Base-by-base conservation (phyloP, 1,284 basidiomycete genomes). In the Rhizoctonia solani region DNA sequence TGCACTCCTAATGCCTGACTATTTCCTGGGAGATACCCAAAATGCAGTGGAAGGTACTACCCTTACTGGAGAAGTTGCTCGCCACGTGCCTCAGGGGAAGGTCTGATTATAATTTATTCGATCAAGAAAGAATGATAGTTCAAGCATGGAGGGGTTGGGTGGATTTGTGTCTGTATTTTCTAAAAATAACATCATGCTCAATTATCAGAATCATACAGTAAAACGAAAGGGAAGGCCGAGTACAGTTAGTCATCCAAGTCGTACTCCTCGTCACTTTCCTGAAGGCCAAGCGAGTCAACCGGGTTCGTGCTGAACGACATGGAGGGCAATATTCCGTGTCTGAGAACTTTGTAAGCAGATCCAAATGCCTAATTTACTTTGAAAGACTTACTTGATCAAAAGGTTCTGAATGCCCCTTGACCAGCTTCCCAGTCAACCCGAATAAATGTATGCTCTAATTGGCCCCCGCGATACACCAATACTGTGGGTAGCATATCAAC, bases 381-480 rank as follows among this genome's bases (percentile, higher is more conserved):
- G 19, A 19, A 41, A 14, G 6, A 50, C 82, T 68, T 69, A 89
- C 90, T 81, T 83, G 71, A 81, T 78, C 9, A 92, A 79, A 1
- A 90, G 77, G 30, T 89, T 87, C 69, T 88, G 85, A 0, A 91
- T 74, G n/a, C 87, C 19, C 81, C 82, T 32, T 78, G 74, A 5
- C 85, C 86, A 0, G 88, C 88, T 74, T 92, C 91, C 88, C 88
- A 91, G 75, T 93, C 91, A 1, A 93, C 88, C 21, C 92, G 82
- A 2, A 93, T 88, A 87, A 91, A 91, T 55, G 88, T 91, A 72
- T 90, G 83, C 23, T 89, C 85, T 14, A 93, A 82, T 68, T 92
- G 85, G n/a, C 92, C 91, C 66, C 83, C 85, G 13, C 87, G 87
- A 74, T 94, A 94, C 3, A 90, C 88, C 5, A 94, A 80, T 72